Percentiles rank a stretch among this genome's conserved stretches.
These are phyloP conservation scores for Teratosphaeria nubilosa DNA, from an alignment of 2,329 filamentous ascomycete genomes.

Conservation along the genomic window DNA sequence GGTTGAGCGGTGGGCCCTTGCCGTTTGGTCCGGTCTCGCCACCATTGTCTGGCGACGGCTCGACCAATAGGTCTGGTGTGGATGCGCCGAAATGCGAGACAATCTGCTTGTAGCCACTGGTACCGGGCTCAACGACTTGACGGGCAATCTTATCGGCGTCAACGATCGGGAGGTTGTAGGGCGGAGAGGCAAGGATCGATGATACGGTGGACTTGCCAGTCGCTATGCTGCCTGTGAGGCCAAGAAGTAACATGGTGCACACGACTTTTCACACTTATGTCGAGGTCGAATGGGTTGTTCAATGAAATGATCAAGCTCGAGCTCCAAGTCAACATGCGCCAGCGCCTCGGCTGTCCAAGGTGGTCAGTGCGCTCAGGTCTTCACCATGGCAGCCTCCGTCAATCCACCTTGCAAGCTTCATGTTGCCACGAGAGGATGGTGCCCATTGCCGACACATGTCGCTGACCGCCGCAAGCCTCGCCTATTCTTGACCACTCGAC, in stretches of 20 bases:
- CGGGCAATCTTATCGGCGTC: constrained; percentile 90
- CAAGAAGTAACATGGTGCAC: constrained; percentile 76
- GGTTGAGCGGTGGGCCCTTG: constrained; percentile 67
- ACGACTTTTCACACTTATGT: not conserved
- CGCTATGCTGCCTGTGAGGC: constrained; percentile 91
- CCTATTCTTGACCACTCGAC: not conserved
- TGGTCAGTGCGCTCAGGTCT: not conserved
- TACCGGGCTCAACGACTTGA: constrained; percentile 88
- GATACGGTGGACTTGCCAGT: constrained; percentile 98
- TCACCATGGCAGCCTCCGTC: not conserved
- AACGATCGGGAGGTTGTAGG: constrained; percentile 80
- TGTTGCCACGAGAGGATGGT: not conserved
- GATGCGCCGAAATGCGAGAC: constrained; percentile 68
- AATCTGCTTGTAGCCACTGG: constrained; percentile 71
- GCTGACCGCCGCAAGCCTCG: not conserved
- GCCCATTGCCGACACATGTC: not conserved
- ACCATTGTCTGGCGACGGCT: constrained; percentile 35
- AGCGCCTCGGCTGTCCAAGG: not conserved
- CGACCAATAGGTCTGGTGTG: constrained; percentile 75
- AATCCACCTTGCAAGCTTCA: not conserved
- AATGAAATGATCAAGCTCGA: not conserved
- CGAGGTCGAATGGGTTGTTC: not conserved
- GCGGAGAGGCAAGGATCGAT: constrained; percentile 63
- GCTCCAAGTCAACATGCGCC: not conserved
- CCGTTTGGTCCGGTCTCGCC: constrained; percentile 46